phyloP scores from a whole-genome alignment of 306 rosid genomes.

The Carpinus viminea region DNA sequence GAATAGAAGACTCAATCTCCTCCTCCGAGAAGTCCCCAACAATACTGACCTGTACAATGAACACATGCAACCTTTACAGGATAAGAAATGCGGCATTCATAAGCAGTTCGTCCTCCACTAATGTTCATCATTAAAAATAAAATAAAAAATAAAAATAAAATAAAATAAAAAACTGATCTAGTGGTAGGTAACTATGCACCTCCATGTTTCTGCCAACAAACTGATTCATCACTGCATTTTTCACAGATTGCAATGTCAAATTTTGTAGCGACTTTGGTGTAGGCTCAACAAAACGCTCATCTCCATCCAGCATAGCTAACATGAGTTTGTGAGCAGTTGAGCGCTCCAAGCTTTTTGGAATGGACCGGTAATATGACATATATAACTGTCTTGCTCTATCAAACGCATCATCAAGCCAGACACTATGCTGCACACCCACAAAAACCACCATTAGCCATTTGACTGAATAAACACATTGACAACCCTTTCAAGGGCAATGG shows the following conservation, averaged over 20 bases:
- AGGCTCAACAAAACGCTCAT: slow-evolving; percentile 96
- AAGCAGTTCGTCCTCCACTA: neutral
- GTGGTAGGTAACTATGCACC: slow-evolving; percentile 49
- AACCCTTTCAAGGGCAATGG: neutral
- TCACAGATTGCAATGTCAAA: slow-evolving; percentile 83
- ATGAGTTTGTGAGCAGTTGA: slow-evolving; percentile 99
- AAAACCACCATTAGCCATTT: slow-evolving; percentile 28
- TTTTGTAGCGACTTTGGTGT: slow-evolving; percentile 81
- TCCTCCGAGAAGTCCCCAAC: slow-evolving; percentile 92
- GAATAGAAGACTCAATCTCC: slow-evolving; percentile 87
- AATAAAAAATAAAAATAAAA: neutral
- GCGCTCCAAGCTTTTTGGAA: slow-evolving; percentile 98
- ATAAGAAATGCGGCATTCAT: slow-evolving; percentile 23
- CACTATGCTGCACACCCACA: slow-evolving; percentile 80
- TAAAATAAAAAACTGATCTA: slow-evolving; percentile 11
- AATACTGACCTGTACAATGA: slow-evolving; percentile 67
- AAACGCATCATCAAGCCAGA: slow-evolving; percentile 97
- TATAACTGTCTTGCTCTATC: slow-evolving; percentile 95
- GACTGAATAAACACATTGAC: slow-evolving; percentile 9
- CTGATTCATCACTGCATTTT: slow-evolving; percentile 90
- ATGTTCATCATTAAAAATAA: slow-evolving; percentile 12
- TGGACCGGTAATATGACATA: slow-evolving; percentile 90
- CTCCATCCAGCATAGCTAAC: slow-evolving; percentile 95
- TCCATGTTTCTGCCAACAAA: slow-evolving; percentile 95
- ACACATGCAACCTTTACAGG: neutral